These are phyloP conservation scores for Candida chauliodis DNA, from an alignment of 805 yeast genomes.

Conservation along the genomic window DNA sequence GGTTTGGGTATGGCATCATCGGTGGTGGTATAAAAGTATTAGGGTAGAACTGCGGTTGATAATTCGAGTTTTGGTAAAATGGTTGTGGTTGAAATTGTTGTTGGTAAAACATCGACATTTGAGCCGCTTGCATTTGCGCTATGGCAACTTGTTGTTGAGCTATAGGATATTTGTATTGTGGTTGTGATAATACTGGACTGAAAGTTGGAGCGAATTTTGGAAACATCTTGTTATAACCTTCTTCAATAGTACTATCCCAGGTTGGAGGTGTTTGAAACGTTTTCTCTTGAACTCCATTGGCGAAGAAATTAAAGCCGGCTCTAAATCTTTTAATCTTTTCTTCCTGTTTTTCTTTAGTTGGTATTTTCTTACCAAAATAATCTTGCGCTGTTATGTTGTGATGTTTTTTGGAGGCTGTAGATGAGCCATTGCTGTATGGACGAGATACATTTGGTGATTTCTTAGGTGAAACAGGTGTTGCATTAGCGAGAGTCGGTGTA, in stretches of 20 bases:
- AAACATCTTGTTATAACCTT: conserved; percentile 51
- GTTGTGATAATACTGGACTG: conserved; percentile 17
- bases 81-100: conserved; percentile 24
- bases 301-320: conserved; percentile 50
- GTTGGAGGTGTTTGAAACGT: conserved; percentile 76
- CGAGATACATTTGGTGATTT: conserved; percentile 21
- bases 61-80: background rate
- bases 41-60: conserved; percentile 1
- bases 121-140: conserved; percentile 15
- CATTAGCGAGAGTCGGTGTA: conserved; percentile 43
- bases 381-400: conserved; percentile 39
- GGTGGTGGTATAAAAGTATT: conserved; percentile 3
- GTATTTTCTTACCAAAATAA: conserved; percentile 39
- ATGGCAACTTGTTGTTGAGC: conserved; percentile 30
- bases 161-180: conserved; percentile 21
- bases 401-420: conserved; percentile 24
- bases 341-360: conserved; percentile 34
- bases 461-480: conserved; percentile 35
- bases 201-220: conserved; percentile 28
- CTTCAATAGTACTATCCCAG: conserved; percentile 62
- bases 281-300: conserved; percentile 49
- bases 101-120: conserved; percentile 32
- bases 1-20: conserved; percentile 1
- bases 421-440: conserved; percentile 23
- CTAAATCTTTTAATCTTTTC: conserved; percentile 35